Evolutionary conservation across 192 early-diverging fungal species (phyloP), one percentile per base, ranked within the genome.

Genomic region (Dispira simplex): DNA sequence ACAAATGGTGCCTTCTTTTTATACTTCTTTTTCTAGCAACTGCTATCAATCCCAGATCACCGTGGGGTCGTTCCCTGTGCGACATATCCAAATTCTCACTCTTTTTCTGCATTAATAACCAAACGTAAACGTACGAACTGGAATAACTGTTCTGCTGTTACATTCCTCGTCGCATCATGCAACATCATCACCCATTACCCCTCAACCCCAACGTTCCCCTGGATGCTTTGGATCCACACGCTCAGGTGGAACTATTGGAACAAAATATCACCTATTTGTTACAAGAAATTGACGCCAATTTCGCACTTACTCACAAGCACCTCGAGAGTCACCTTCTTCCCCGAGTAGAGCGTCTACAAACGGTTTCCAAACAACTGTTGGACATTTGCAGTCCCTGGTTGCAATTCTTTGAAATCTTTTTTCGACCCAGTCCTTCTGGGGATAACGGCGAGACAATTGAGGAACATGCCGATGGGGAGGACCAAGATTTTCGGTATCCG

Each of bases 201-300:
- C 28, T 58, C 10, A 53, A 58, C 56, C 10, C 56, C 26, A 39
- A 58, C 56, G 27, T 39, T 39, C 26, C 56, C 10, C 11, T 58
- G n/a, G 56, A 58, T 11, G 18, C 23, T 18, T 11, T 58, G 56
- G 56, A 58, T 18, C 62, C 62, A 43, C 25, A 43, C 8, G 62
- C 44, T 18, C 62, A 63, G 44, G 14, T 63, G 43, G 62, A 63
- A 44, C 62, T 63, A 3, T 27, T 63, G 44, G 46, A 63, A 13
- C 62, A 63, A 39, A 63, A 63, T 44, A 63, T 63, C 21, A 63
- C 62, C 46, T 48, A 47, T 28, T 25, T 63, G 9, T 21, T 63
- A 18, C 62, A 63, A 20, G 62, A 63, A 21, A 63, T 63, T 46
- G 62, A 63, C 23, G 62, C 62, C 43, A 63, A 63, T 46, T 47